Base-by-base conservation (phyloP, 2,329 filamentous ascomycete genomes). In the Colletotrichum sp. region DNA sequence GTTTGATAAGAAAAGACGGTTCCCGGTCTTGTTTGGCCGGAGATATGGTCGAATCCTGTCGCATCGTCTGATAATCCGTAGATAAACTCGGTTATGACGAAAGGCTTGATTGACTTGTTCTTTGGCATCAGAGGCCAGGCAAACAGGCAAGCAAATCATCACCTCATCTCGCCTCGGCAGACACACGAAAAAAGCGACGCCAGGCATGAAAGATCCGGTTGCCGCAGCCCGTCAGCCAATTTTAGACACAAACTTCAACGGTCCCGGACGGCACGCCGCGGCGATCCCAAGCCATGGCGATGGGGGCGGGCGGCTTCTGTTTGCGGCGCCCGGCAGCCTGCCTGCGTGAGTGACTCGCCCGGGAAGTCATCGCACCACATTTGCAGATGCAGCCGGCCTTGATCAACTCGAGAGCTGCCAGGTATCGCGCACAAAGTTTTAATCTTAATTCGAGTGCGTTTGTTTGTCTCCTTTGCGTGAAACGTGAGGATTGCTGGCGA, bases 231-330 rank as follows among this genome's bases (percentile, higher is more conserved):
- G 27, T n/a, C 27, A 12, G 34, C 15, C 63, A 52, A 66, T 66
- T 66, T 49, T 66, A 66, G 63, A 52, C 63, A 66, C 63, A 66
- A 52, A 66, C 63, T 66, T 66, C 63, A 66, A 66, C 63, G 63
- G 63, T 39, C 30, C 39, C 63, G 36, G 63, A 52, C 63, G 63
- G 63, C 63, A 66, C 15, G 63, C 63, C 22, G 34, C 36, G 36
- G 63, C 63, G 39, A 66, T 32, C 63, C 36, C 63, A 66, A 66
- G 63, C 63, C 63, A 32, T 66, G 63, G 63, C 63, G 19, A 66
- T 52, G 27, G 63, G 39, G 44, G 44, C n/a, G n/a, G 36, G 36
- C 25, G 22, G 63, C 36, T 29, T n/a, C 39, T 30, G 63, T 32
- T 66, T 52, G 39, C 63, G 63, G 63, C 39, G 22, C 15, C n/a